These are phyloP conservation scores for Termitomyces eurrhizus DNA, from an alignment of 768 basidiomycete genomes.

Conservation along the genomic window DNA sequence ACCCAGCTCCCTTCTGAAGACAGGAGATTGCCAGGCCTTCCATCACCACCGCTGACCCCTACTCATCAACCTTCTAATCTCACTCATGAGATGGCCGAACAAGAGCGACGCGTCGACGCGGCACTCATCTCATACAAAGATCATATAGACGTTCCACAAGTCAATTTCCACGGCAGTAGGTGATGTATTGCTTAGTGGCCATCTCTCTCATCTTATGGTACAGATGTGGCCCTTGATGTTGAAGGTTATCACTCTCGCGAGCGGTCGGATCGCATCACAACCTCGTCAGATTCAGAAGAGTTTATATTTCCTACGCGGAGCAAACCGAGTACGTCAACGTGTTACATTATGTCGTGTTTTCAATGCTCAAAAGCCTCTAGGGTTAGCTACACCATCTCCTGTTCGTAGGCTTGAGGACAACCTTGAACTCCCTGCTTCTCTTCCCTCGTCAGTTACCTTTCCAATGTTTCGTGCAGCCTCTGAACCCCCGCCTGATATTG, in stretches of 20 bases:
- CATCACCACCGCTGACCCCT: slow-evolving; percentile 31
- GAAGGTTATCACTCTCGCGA: slow-evolving; percentile 72
- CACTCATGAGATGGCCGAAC: slow-evolving; percentile 32
- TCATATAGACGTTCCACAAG: slow-evolving; percentile 45
- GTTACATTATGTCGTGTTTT: neutral
- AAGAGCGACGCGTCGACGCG: slow-evolving; percentile 47
- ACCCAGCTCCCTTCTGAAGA: slow-evolving; percentile 26
- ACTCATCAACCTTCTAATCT: slow-evolving; percentile 7
- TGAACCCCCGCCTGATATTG: slow-evolving; percentile 54
- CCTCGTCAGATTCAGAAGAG: slow-evolving; percentile 19
- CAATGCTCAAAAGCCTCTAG: slow-evolving; percentile 5
- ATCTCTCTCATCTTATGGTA: slow-evolving; percentile 1
- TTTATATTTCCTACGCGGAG: slow-evolving; percentile 9
- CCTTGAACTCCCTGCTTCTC: neutral
- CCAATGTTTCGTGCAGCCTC: slow-evolving; percentile 50
- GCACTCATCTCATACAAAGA: slow-evolving; percentile 39
- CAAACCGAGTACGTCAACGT: slow-evolving; percentile 7
- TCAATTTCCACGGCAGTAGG: slow-evolving; percentile 60
- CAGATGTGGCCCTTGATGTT: slow-evolving; percentile 79
- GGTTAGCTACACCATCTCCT: slow-evolving; percentile 22
- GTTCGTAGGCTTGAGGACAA: slow-evolving; percentile 7
- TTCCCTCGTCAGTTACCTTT: slow-evolving; percentile 12
- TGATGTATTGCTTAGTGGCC: slow-evolving; percentile 1
- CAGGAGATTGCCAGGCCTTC: slow-evolving; percentile 21
- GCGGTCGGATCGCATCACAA: slow-evolving; percentile 38